These are phyloP conservation scores for Boletus subcaerulescens DNA, from an alignment of 768 basidiomycete species.

Conservation along the genomic window DNA sequence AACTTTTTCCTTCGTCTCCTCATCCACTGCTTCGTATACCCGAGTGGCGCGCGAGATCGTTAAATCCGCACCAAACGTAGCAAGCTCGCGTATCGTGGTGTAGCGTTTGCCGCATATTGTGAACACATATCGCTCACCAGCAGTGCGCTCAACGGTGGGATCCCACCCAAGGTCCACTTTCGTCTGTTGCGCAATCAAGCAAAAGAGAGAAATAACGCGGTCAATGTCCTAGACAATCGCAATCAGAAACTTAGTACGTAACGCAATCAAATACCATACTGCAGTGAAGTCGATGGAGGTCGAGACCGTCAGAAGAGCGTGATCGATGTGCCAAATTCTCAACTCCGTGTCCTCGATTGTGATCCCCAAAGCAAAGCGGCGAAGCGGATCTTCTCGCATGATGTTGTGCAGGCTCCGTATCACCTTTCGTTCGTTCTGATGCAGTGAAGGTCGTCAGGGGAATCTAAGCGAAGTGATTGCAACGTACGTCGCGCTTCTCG, in stretches of 20 bases:
- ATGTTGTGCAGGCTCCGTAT: slow-evolving; percentile 27
- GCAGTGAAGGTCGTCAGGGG: not conserved
- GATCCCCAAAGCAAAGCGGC: slow-evolving; percentile 27
- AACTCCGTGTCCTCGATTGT: slow-evolving; percentile 23
- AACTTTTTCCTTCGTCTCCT: not conserved
- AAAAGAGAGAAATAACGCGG: slow-evolving; percentile 5
- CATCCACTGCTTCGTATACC: not conserved
- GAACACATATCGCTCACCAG: not conserved
- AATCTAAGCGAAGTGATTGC: not conserved
- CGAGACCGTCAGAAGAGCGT: not conserved
- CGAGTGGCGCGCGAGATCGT: not conserved
- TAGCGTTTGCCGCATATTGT: not conserved
- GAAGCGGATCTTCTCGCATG: slow-evolving; percentile 28
- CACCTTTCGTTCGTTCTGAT: slow-evolving; percentile 17
- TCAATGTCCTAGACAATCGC: slow-evolving; percentile 2
- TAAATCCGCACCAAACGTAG: not conserved
- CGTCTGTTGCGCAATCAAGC: not conserved
- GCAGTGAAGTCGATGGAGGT: not conserved
- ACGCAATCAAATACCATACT: not conserved
- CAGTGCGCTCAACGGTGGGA: not conserved
- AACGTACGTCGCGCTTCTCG: not conserved
- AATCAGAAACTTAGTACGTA: not conserved
- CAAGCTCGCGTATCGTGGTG: not conserved
- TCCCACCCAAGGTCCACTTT: not conserved
- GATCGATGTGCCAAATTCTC: slow-evolving; percentile 27